Evolutionary conservation across 2,329 filamentous ascomycete species (phyloP).

Genomic region (Colletotrichum lini): DNA sequence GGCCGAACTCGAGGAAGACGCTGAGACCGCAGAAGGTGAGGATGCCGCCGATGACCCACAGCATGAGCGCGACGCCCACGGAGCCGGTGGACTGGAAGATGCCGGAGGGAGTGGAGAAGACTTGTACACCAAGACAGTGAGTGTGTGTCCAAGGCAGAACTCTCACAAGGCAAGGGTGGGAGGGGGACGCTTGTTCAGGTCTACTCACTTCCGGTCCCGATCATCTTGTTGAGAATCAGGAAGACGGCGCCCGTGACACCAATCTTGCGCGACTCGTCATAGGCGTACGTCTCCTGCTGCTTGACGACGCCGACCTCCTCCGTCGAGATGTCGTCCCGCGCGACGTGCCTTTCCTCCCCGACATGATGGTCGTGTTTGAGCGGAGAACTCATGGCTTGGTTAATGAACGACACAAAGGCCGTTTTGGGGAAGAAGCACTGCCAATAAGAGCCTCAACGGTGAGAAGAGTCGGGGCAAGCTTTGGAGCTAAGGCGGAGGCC

Average conservation of each 20-base stretch:
- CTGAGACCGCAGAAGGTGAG: conserved; percentile 72
- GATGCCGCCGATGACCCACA: conserved; percentile 55
- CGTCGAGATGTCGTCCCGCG: neutral
- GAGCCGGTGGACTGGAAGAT: conserved; percentile 68
- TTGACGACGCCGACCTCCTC: conserved; percentile 20
- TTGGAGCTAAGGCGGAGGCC: neutral
- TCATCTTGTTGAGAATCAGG: conserved; percentile 72
- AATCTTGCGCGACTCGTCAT: conserved; percentile 62
- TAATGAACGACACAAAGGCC: no score
- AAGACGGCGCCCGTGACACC: conserved; percentile 68
- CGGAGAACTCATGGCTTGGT: conserved; percentile 15
- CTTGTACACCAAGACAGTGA: conserved; percentile 45
- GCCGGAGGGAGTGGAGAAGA: conserved; percentile 69
- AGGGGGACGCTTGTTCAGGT: no score
- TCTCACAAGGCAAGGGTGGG: no score
- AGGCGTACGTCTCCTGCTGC: conserved; percentile 52
- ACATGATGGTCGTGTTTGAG: conserved; percentile 31
- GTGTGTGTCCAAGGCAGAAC: neutral
- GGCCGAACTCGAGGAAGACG: conserved; percentile 75
- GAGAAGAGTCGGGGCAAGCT: neutral
- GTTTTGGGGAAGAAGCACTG: neutral
- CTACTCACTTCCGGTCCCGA: conserved; percentile 69
- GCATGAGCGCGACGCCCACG: conserved; percentile 61
- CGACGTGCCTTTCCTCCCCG: conserved; percentile 17
- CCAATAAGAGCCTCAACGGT: neutral